Evolutionary conservation across 73 alveolate species (phyloP).

Genomic region (Breviolum minutum): DNA sequence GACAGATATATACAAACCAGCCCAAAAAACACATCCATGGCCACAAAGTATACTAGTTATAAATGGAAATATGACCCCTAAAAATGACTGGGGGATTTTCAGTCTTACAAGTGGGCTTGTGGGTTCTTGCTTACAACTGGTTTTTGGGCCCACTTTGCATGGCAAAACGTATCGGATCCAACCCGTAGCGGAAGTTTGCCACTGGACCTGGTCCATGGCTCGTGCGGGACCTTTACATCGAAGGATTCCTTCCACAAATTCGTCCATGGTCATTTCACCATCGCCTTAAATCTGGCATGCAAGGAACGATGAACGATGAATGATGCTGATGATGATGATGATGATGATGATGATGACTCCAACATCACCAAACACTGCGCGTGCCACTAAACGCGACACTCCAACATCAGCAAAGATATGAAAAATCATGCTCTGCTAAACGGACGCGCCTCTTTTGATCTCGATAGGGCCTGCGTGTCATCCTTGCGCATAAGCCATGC

Average conservation of each 20-base stretch:
- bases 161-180: not conserved
- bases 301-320: not conserved
- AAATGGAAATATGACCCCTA: too few species aligned
- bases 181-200: not conserved
- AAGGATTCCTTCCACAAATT: not conserved
- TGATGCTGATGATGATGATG: too few species aligned
- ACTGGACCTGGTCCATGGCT: not conserved
- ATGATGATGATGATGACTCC: too few species aligned
- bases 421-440: too few species aligned
- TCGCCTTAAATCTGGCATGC: not conserved
- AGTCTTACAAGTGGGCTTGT: too few species aligned
- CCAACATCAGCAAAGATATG: too few species aligned
- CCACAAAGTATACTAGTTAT: too few species aligned
- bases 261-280: constrained; percentile 14
- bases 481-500: constrained; percentile 3
- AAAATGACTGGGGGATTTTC: too few species aligned
- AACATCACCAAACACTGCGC: too few species aligned
- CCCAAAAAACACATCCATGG: too few species aligned
- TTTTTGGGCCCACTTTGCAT: not conserved
- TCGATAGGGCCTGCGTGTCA: not conserved
- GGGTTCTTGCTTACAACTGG: not conserved
- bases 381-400: too few species aligned
- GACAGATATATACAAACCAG: too few species aligned
- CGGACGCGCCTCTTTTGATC: not conserved
- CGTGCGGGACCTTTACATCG: constrained; percentile 5